Percentiles rank a stretch among this genome's conserved stretches.
These are phyloP conservation scores for Monosporozyma yasuniensis DNA, from an alignment of 805 yeast genomes.

Conservation along the genomic window DNA sequence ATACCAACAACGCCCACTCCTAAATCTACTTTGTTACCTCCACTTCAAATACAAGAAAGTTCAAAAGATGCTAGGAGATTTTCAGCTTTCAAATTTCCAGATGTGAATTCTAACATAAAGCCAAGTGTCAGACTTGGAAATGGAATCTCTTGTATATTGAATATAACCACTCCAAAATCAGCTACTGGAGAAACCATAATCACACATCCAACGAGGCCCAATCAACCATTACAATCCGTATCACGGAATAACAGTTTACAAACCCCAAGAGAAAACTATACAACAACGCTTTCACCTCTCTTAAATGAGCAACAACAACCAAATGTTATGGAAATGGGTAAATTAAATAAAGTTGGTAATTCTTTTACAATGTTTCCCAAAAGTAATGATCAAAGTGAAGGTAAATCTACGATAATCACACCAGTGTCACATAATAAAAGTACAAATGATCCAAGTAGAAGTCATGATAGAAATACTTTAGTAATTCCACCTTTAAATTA, in stretches of 20 bases:
- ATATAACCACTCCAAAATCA: neutral
- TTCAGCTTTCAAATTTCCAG: neutral
- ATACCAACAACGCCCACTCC: neutral
- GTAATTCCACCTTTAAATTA: neutral
- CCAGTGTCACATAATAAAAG: neutral
- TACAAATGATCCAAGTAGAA: neutral
- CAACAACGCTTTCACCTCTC: neutral
- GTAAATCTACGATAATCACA: neutral
- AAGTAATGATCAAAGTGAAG: neutral
- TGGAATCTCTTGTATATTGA: neutral
- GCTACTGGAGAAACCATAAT: neutral
- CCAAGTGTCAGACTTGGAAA: too few species aligned
- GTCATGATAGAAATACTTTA: neutral
- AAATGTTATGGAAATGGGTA: neutral
- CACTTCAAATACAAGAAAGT: neutral
- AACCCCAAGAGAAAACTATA: neutral
- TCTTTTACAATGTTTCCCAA: slow-evolving; percentile 1
- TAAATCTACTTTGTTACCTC: neutral
- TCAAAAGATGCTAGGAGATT: neutral
- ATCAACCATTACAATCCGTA: too few species aligned
- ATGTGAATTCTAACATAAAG: neutral
- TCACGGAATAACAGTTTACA: neutral
- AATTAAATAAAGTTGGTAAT: slow-evolving; percentile 1
- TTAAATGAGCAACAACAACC: neutral
- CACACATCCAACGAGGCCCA: too few species aligned